Conservation (phyloP, 257 asterid species). For the Solanum peruvianum region DNA sequence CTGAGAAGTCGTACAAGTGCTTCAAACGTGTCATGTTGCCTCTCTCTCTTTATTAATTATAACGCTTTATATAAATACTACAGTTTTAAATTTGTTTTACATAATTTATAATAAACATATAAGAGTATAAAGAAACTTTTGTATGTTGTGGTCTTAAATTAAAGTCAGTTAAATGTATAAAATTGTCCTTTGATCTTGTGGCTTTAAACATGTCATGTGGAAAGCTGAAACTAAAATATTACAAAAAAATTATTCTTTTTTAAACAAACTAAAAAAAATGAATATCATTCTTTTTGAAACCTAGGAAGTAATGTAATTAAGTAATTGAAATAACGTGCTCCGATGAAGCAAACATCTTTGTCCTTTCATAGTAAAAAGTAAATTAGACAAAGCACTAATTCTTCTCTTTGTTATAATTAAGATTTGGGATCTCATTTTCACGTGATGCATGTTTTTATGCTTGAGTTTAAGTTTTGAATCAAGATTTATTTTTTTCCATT, state of each 20-base stretch:
- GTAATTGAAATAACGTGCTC: neutral
- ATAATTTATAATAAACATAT: neutral
- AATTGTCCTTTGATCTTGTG: too few relatives aligned
- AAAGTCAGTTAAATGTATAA: too few relatives aligned
- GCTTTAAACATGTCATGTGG: too few relatives aligned
- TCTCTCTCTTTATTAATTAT: neutral
- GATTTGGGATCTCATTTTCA: neutral
- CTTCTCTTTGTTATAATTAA: neutral
- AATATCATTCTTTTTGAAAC: neutral
- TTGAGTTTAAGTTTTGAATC: too few relatives aligned
- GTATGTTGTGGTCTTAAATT: too few relatives aligned
- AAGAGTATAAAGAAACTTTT: too few relatives aligned
- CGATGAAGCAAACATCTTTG: neutral
- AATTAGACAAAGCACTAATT: neutral
- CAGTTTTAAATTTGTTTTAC: neutral
- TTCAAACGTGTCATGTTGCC: neutral
- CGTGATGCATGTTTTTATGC: neutral
- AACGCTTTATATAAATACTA: neutral
- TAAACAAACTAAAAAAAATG: too few relatives aligned
- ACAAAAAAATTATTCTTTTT: too few relatives aligned
- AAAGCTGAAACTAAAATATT: too few relatives aligned
- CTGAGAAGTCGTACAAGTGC: neutral
- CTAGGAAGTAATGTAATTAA: neutral
- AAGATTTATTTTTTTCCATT: too few relatives aligned
- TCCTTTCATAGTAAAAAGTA: neutral